Evolutionary conservation across 345 rosid genomes (phyloP).

Genomic region (Eucalyptus regnans): DNA sequence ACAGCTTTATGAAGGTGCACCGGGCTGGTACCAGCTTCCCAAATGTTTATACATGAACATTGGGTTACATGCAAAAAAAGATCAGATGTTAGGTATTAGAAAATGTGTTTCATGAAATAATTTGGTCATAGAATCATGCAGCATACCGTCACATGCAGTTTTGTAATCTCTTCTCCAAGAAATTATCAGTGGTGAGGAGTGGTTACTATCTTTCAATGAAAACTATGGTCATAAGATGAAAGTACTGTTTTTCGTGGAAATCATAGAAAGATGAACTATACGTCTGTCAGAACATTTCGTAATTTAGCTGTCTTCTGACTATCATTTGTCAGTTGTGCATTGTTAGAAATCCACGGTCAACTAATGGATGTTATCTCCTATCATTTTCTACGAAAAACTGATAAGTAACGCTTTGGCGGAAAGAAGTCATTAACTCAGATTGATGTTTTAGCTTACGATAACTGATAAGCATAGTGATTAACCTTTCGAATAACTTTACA

Average conservation of each 20-base stretch:
- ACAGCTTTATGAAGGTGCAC: neutral
- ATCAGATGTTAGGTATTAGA: neutral
- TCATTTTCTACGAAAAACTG: neutral
- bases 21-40: neutral
- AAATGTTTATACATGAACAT: neutral
- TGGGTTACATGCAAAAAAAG: neutral
- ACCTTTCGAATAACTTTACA: constrained; percentile 19
- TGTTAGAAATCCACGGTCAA: neutral
- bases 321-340: neutral
- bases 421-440: neutral
- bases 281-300: neutral
- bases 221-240: neutral
- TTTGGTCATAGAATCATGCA: neutral
- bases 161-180: neutral
- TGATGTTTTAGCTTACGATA: neutral
- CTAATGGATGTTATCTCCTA: neutral
- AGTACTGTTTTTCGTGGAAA: neutral
- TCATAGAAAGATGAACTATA: neutral
- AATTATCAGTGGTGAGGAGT: neutral
- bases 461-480: neutral
- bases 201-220: neutral
- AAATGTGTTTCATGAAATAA: neutral
- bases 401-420: neutral
- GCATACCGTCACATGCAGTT: neutral
- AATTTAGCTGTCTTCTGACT: neutral